phyloP scores from a whole-genome alignment of 208 protist species.

The Trypanosoma grayi region DNA sequence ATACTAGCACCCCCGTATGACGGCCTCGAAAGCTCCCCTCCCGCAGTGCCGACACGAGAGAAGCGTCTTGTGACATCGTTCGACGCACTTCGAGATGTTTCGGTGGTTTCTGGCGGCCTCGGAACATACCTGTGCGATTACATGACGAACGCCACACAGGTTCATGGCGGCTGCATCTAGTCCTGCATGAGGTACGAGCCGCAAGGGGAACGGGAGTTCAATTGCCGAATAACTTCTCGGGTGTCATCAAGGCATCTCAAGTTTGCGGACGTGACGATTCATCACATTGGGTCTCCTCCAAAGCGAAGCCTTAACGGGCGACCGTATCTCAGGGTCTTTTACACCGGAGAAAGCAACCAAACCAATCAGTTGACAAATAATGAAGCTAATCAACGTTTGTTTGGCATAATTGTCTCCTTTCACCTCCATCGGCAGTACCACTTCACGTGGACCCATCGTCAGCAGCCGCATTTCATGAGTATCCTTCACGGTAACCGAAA shows the following conservation, averaged over 20 bases:
- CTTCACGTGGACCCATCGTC: conserved; percentile 5
- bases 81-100: no score
- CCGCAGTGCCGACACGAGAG: no score
- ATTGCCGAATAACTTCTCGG: neutral
- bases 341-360: conserved; percentile 9
- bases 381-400: neutral
- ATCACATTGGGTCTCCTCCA: conserved; percentile 8
- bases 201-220: neutral
- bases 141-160: conserved; percentile 1
- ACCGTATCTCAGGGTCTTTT: conserved; percentile 8
- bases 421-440: conserved; percentile 10
- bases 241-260: neutral
- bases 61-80: no score
- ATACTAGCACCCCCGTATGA: no score
- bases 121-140: conserved; percentile 3
- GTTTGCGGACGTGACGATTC: conserved; percentile 1
- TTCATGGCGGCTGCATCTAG: neutral
- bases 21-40: no score
- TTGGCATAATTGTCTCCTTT: conserved; percentile 1
- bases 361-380: neutral
- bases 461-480: neutral
- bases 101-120: neutral
- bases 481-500: conserved; percentile 4
- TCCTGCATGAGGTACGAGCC: neutral
- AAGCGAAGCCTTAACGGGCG: neutral